Evolutionary conservation across 164 flowering plant species (phyloP).

Genomic region (Chimonanthus praecox): DNA sequence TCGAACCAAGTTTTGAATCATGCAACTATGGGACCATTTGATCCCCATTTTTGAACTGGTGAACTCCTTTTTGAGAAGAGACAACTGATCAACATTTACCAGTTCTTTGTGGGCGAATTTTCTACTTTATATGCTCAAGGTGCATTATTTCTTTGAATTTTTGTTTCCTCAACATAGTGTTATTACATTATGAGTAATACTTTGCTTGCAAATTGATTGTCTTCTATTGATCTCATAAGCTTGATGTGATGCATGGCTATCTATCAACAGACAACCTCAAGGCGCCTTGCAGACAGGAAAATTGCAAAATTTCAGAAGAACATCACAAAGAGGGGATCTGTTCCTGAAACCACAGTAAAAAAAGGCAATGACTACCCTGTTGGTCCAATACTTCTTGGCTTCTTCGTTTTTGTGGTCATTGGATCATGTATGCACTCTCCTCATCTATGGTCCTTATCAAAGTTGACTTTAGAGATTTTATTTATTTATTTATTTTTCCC

Average conservation of each 20-base stretch:
- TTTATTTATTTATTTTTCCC: background rate
- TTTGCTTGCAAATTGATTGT: background rate
- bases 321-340: slow-evolving; percentile 34
- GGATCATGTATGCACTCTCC: slow-evolving; percentile 31
- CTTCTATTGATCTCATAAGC: background rate
- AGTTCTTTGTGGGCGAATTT: too few relatives aligned
- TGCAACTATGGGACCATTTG: too few relatives aligned
- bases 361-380: slow-evolving; percentile 35
- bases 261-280: slow-evolving; percentile 21
- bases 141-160: too few relatives aligned
- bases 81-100: too few relatives aligned
- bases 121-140: too few relatives aligned
- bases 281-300: slow-evolving; percentile 41
- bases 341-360: slow-evolving; percentile 33
- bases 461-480: background rate
- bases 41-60: too few relatives aligned
- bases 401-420: slow-evolving; percentile 41
- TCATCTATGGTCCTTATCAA: background rate
- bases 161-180: too few relatives aligned
- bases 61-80: too few relatives aligned
- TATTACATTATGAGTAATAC: too few relatives aligned
- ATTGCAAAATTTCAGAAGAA: slow-evolving; percentile 35
- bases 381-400: slow-evolving; percentile 38
- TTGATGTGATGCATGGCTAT: background rate
- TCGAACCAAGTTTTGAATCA: too few relatives aligned